Conservation (phyloP, 2,329 filamentous ascomycete genomes). For the Ceratocystis cubensis region DNA sequence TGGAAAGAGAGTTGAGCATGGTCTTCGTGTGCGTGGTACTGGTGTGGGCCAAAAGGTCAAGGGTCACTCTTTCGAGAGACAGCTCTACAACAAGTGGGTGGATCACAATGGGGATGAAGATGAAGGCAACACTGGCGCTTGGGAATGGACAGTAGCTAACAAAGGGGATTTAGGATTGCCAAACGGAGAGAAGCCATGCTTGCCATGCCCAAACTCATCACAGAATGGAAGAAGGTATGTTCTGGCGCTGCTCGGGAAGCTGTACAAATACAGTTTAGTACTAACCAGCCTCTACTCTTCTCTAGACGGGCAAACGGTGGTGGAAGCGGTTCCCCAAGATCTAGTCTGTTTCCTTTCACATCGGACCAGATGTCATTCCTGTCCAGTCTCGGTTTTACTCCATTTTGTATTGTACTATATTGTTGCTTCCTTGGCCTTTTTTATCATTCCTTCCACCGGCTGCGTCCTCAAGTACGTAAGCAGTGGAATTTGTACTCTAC, state of each 20-base stretch:
- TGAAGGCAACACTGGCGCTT: not conserved
- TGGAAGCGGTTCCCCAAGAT: constrained; percentile 36
- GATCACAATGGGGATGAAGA: not conserved
- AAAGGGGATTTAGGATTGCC: constrained; percentile 51
- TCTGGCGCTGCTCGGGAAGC: not conserved
- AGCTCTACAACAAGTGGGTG: constrained; percentile 59
- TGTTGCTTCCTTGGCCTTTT: constrained; percentile 17
- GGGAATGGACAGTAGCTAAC: constrained; percentile 6
- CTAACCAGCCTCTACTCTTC: constrained; percentile 5
- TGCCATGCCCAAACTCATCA: constrained; percentile 84
- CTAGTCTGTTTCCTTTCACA: constrained; percentile 27
- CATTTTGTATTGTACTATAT: constrained; percentile 20
- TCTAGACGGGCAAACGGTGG: constrained; percentile 19
- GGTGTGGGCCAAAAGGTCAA: constrained; percentile 88
- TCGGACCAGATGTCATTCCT: not conserved
- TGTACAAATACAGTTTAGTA: not conserved
- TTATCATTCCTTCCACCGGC: constrained; percentile 14
- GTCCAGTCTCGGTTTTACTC: not conserved
- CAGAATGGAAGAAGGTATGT: constrained; percentile 81
- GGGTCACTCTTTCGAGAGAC: constrained; percentile 86
- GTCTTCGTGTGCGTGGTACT: constrained; percentile 78
- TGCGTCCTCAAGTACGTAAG: constrained; percentile 6
- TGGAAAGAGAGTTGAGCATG: constrained; percentile 61
- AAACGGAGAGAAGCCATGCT: constrained; percentile 84
- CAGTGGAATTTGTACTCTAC: constrained; percentile 19